A percentile compares a stretch with the other conserved stretches of the same genome.
These are phyloP conservation scores for Penstemon davidsonii DNA, from an alignment of 257 asterid genomes.

Conservation along the genomic window DNA sequence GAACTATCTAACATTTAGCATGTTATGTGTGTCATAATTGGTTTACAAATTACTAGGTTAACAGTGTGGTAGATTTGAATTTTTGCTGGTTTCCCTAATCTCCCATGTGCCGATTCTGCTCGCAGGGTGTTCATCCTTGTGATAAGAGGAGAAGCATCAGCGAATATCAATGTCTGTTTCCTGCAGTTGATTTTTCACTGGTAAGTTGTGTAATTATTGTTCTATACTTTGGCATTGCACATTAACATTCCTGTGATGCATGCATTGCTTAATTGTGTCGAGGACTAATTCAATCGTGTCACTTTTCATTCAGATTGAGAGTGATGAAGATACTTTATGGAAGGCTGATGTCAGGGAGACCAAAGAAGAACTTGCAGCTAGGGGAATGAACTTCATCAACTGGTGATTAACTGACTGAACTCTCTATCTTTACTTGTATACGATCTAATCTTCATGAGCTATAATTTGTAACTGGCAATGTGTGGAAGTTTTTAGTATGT, in stretches of 20 bases:
- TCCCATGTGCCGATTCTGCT: conserved; percentile 14
- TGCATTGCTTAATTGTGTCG: conserved; percentile 11
- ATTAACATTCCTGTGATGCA: conserved; percentile 18
- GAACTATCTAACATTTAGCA: background rate
- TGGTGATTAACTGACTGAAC: conserved; percentile 43
- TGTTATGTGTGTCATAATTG: background rate
- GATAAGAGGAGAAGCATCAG: conserved; percentile 82
- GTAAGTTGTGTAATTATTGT: conserved; percentile 37
- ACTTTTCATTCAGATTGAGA: conserved; percentile 65
- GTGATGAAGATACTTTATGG: conserved; percentile 80
- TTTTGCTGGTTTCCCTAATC: background rate
- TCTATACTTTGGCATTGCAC: conserved; percentile 1
- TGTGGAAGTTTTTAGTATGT: background rate
- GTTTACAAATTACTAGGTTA: conserved; percentile 11
- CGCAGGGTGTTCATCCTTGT: conserved; percentile 97
- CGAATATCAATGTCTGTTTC: conserved; percentile 77
- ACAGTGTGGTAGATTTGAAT: conserved; percentile 6
- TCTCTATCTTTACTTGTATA: conserved; percentile 18
- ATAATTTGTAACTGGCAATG: background rate
- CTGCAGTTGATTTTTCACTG: conserved; percentile 84
- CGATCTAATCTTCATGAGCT: conserved; percentile 15
- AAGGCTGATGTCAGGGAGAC: conserved; percentile 83
- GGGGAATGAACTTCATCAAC: conserved; percentile 76
- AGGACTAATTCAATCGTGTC: conserved; percentile 21
- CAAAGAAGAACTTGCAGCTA: conserved; percentile 66